Percentiles rank a stretch among this genome's conserved stretches.
Conservation (phyloP, 495 filamentous ascomycete genomes). For the Symbiotaphrina buchneri region DNA sequence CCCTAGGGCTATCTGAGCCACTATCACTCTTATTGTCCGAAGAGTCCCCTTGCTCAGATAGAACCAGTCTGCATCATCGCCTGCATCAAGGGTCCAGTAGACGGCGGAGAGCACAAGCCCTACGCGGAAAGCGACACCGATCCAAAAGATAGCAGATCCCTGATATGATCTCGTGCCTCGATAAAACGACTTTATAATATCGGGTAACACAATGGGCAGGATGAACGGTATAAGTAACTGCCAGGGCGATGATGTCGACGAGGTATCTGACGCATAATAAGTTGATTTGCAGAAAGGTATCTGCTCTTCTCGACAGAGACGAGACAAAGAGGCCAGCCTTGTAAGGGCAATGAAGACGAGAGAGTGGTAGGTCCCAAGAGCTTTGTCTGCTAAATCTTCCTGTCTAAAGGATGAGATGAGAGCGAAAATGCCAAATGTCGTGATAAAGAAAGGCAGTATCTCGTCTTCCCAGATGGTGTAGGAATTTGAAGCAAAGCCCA, state of each 20-base stretch:
- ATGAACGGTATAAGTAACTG: conserved; percentile 62
- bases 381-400: conserved; percentile 36
- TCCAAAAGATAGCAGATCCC: conserved; percentile 62
- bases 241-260: conserved; percentile 85
- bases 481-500: conserved; percentile 90
- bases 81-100: conserved; percentile 81
- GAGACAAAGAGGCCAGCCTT: conserved; percentile 67
- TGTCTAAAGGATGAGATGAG: conserved; percentile 48
- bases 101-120: conserved; percentile 53
- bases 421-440: conserved; percentile 57
- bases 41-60: conserved; percentile 33
- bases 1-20: conserved; percentile 55
- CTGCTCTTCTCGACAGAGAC: conserved; percentile 91
- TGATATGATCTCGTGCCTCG: conserved; percentile 57
- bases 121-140: conserved; percentile 55
- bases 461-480: conserved; percentile 99
- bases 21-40: conserved; percentile 47
- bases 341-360: conserved; percentile 62
- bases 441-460: conserved; percentile 77
- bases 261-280: conserved; percentile 79
- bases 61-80: conserved; percentile 78
- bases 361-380: conserved; percentile 63
- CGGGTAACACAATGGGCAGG: conserved; percentile 49
- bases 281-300: conserved; percentile 93
- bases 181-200: conserved; percentile 60